Conservation (phyloP, 139 green algal genomes). For the Zygnema cylindricum region DNA sequence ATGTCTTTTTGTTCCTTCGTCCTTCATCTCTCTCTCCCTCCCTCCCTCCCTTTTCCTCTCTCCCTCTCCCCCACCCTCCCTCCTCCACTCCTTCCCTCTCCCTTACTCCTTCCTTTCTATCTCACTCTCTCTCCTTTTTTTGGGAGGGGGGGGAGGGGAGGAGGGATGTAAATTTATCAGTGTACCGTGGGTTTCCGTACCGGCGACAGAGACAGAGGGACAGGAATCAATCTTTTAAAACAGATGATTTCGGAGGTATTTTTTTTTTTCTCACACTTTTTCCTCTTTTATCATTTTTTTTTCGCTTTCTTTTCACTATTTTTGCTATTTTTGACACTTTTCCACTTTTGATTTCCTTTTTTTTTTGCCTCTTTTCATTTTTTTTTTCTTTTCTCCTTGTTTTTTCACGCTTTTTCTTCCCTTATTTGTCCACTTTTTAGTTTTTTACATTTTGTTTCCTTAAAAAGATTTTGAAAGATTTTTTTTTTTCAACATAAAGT, state of each 20-base stretch:
- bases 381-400: neutral
- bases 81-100: too few relatives aligned
- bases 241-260: neutral
- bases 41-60: too few relatives aligned
- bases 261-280: neutral
- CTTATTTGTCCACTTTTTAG: neutral
- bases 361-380: neutral
- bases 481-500: too few relatives aligned
- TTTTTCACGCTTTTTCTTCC: neutral
- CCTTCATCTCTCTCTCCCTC: too few relatives aligned
- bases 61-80: too few relatives aligned
- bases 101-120: too few relatives aligned
- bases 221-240: neutral
- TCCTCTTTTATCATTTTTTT: neutral
- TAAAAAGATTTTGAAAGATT: too few relatives aligned
- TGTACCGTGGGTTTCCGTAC: neutral
- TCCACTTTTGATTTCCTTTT: neutral
- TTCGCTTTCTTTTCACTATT: neutral
- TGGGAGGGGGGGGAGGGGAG: constrained; percentile 5
- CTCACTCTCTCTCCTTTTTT: too few relatives aligned
- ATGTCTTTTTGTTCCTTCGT: too few relatives aligned
- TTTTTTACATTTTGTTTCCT: neutral
- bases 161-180: neutral
- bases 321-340: neutral
- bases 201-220: constrained; percentile 1